Evolutionary conservation across 1,284 basidiomycete species (phyloP).

Genomic region (Coniferiporia weirii): DNA sequence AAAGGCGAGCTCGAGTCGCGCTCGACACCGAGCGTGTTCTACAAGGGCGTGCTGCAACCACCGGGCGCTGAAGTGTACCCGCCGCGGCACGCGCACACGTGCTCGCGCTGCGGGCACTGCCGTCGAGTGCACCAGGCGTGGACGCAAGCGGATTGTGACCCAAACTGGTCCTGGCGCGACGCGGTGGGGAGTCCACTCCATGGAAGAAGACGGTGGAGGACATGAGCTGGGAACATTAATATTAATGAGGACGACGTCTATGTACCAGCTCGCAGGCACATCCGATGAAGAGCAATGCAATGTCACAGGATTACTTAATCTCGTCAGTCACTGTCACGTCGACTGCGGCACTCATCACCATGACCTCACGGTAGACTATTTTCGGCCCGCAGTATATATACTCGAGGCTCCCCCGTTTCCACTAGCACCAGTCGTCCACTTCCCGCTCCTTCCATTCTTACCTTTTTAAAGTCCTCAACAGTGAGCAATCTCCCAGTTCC

Average conservation of each 20-base stretch:
- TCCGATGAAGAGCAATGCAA: not conserved
- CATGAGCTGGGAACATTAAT: constrained; percentile 7
- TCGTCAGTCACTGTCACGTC: too few species aligned
- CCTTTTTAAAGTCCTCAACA: too few species aligned
- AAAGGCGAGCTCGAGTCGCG: not conserved
- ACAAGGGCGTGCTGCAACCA: not conserved
- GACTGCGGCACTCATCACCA: too few species aligned
- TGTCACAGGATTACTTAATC: too few species aligned
- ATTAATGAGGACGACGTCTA: not conserved
- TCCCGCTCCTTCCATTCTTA: too few species aligned
- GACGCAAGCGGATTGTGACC: constrained; percentile 30
- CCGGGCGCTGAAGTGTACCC: constrained; percentile 25
- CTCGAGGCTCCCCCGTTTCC: too few species aligned
- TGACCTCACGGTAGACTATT: too few species aligned
- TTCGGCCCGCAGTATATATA: too few species aligned
- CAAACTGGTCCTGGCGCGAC: constrained; percentile 28
- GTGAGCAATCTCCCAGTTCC: too few species aligned
- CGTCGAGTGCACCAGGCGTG: not conserved
- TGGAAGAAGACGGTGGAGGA: constrained; percentile 29
- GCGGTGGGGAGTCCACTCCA: constrained; percentile 28
- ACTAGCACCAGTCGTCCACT: too few species aligned
- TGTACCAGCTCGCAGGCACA: too few species aligned
- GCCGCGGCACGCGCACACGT: constrained; percentile 36
- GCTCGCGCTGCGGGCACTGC: constrained; percentile 25
- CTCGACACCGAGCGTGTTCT: not conserved